phyloP scores from a whole-genome alignment of 768 basidiomycete genomes.

The Coprinellus aureogranulatus region DNA sequence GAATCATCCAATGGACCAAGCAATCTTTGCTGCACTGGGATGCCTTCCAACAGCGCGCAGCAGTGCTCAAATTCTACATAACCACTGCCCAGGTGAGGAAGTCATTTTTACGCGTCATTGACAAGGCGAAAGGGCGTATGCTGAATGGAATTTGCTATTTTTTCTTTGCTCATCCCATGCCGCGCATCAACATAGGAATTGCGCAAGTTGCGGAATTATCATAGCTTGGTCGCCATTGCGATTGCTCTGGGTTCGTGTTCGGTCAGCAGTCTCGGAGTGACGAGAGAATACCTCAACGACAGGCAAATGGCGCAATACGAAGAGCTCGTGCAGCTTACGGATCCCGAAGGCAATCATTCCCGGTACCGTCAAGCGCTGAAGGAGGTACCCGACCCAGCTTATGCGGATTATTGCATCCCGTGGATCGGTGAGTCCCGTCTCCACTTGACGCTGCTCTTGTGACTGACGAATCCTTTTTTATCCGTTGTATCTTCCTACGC shows the following conservation, averaged over 20 bases:
- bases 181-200: no score
- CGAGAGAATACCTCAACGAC: conserved; percentile 28
- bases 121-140: not conserved
- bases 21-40: conserved; percentile 40
- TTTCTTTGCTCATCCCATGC: no score
- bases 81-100: conserved; percentile 37
- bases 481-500: not conserved
- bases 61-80: conserved; percentile 44
- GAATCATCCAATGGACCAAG: conserved; percentile 39
- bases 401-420: conserved; percentile 32
- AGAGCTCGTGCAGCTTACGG: conserved; percentile 32
- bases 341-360: conserved; percentile 33
- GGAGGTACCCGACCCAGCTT: conserved; percentile 18
- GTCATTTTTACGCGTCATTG: not conserved
- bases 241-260: conserved; percentile 40
- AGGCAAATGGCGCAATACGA: conserved; percentile 27
- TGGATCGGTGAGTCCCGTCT: conserved; percentile 35
- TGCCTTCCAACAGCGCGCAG: conserved; percentile 32
- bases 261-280: conserved; percentile 34
- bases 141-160: not conserved
- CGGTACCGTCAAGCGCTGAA: conserved; percentile 36
- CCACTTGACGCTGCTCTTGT: not conserved
- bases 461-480: no score
- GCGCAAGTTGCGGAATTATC: conserved; percentile 41
- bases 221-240: conserved; percentile 41